Conservation (phyloP, 148 eudicot genomes). For the Euryodendron excelsum region DNA sequence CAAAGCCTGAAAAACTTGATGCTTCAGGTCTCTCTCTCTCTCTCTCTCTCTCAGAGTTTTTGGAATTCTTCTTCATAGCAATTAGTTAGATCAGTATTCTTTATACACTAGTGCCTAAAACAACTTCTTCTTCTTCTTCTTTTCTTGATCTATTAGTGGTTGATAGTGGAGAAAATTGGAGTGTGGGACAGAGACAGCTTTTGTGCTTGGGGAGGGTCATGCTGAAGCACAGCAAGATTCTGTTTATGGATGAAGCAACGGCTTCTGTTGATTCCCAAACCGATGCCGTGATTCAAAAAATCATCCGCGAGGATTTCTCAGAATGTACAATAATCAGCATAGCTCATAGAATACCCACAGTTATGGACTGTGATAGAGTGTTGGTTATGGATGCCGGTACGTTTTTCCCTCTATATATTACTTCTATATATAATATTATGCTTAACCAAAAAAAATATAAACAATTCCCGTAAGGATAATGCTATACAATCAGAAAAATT, state of each 20-base stretch:
- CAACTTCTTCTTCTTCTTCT: not conserved
- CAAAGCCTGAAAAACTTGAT: constrained; percentile 43
- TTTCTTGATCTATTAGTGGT: constrained; percentile 21
- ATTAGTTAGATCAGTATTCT: too few species aligned
- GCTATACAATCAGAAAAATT: too few species aligned
- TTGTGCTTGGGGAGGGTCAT: constrained; percentile 47
- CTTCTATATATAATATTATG: not conserved
- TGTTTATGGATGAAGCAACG: constrained; percentile 56
- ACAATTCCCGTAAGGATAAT: too few species aligned
- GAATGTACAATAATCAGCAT: constrained; percentile 46
- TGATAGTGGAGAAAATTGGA: constrained; percentile 49
- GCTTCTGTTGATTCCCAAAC: constrained; percentile 57
- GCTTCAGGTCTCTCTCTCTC: constrained; percentile 23
- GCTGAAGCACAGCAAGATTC: constrained; percentile 36
- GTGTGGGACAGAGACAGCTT: constrained; percentile 51
- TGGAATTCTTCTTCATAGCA: not conserved
- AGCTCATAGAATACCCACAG: constrained; percentile 53
- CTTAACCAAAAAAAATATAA: not conserved
- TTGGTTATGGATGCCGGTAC: constrained; percentile 44
- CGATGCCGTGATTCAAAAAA: constrained; percentile 35
- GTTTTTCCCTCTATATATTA: constrained; percentile 1
- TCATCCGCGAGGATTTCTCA: constrained; percentile 42
- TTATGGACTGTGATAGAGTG: constrained; percentile 46
- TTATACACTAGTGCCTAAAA: too few species aligned
- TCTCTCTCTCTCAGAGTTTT: not conserved